A percentile compares a stretch with the other conserved stretches of the same genome.
phyloP scores from a whole-genome alignment of 164 flowering plant genomes.

The Stephania japonica region DNA sequence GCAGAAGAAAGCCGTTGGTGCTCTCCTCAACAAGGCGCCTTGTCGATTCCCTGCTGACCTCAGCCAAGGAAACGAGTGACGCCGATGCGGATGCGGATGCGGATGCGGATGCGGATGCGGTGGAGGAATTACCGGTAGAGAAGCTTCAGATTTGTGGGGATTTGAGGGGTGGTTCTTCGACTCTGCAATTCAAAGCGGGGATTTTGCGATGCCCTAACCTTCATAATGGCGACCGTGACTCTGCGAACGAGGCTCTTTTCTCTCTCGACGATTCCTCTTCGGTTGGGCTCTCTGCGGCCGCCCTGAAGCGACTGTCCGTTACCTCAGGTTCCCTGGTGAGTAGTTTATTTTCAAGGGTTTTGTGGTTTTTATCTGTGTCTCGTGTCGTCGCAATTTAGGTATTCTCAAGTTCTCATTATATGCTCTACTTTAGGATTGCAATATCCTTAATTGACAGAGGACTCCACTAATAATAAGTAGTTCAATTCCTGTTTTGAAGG shows the following conservation, averaged over 20 bases:
- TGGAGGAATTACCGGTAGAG: background rate
- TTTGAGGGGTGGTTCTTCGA: background rate
- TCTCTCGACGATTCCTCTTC: conserved; percentile 50
- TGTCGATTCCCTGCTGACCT: conserved; percentile 36
- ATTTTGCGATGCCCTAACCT: conserved; percentile 42
- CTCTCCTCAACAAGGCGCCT: conserved; percentile 59
- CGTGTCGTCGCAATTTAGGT: too few relatives aligned
- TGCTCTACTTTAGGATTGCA: background rate
- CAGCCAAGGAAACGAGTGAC: conserved; percentile 16
- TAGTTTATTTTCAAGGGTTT: background rate
- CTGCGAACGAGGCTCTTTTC: conserved; percentile 10
- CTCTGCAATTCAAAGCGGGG: conserved; percentile 46
- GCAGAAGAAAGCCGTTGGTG: conserved; percentile 64
- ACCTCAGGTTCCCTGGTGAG: conserved; percentile 75
- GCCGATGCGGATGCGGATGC: too few relatives aligned
- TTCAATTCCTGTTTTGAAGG: too few relatives aligned
- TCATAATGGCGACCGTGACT: background rate
- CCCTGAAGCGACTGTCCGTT: conserved; percentile 49
- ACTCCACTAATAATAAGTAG: too few relatives aligned
- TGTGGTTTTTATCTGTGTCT: background rate
- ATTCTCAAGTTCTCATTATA: too few relatives aligned
- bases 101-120: background rate
- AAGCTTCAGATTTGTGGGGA: background rate
- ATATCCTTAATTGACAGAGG: too few relatives aligned
- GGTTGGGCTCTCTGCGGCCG: conserved; percentile 53